Conservation (phyloP, 306 rosid species). For the Sesbania bispinosa region DNA sequence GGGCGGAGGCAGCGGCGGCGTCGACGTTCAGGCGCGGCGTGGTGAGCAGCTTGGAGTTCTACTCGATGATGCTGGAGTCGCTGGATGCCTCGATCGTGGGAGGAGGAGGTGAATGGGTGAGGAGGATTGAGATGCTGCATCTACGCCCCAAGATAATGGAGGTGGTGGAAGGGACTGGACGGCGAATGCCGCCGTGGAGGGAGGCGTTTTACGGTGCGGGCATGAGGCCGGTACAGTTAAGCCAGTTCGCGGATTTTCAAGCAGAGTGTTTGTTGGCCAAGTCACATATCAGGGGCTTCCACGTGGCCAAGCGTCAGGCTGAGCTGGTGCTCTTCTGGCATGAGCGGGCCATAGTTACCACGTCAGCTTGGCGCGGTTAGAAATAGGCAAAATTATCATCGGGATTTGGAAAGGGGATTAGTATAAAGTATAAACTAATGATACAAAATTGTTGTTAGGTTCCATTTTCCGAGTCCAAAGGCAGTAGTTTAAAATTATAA, state of each 20-base stretch:
- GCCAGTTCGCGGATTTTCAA: constrained; percentile 82
- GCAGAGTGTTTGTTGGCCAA: constrained; percentile 71
- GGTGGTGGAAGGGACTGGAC: constrained; percentile 56
- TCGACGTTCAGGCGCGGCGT: constrained; percentile 63
- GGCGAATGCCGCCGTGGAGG: constrained; percentile 49
- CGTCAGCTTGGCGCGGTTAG: constrained; percentile 83
- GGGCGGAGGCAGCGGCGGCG: constrained; percentile 37
- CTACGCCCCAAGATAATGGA: constrained; percentile 57
- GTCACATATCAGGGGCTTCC: constrained; percentile 76
- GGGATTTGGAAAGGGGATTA: background rate
- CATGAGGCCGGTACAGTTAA: constrained; percentile 73
- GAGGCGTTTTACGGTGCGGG: constrained; percentile 72
- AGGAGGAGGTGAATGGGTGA: constrained; percentile 54
- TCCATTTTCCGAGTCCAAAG: background rate
- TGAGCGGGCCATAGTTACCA: constrained; percentile 63
- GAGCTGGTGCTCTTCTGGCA: constrained; percentile 87
- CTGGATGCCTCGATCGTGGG: constrained; percentile 55
- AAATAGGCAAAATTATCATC: background rate
- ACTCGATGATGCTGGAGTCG: constrained; percentile 72
- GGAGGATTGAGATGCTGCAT: constrained; percentile 55
- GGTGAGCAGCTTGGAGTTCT: constrained; percentile 56
- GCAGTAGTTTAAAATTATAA: background rate
- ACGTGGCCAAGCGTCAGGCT: constrained; percentile 71
- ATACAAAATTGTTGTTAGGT: background rate
- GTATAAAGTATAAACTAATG: no score